Evolutionary conservation across 179 eudicot genomes (phyloP).

Genomic region (Camellia oleifera): DNA sequence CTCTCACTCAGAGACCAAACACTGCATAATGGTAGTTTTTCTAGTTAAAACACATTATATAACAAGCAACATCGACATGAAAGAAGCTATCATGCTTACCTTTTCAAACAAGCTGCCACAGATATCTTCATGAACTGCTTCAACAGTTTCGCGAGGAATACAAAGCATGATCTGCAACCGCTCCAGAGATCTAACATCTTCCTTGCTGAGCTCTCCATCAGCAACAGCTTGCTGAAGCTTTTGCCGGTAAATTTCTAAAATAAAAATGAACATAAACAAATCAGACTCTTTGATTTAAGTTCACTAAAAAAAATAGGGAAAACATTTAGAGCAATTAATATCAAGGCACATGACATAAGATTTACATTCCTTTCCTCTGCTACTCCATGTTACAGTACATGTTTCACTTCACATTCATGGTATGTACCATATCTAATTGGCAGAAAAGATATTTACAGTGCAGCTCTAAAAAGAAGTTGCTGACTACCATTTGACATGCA

Average conservation of each 20-base stretch:
- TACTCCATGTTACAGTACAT: not conserved
- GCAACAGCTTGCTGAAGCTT: constrained; percentile 79
- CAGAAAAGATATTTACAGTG: not conserved
- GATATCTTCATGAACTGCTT: constrained; percentile 79
- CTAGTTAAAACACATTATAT: not conserved
- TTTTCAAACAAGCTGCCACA: constrained; percentile 89
- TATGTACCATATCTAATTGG: not conserved
- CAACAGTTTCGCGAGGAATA: constrained; percentile 78
- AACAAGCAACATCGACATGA: constrained; percentile 10
- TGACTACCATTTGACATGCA: not conserved
- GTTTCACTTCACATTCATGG: not conserved
- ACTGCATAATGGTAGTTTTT: not conserved
- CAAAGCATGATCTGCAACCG: constrained; percentile 83
- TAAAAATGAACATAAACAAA: not conserved
- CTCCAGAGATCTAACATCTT: constrained; percentile 66
- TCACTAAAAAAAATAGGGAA: not conserved
- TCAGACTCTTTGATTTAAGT: not conserved
- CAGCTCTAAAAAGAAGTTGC: not conserved
- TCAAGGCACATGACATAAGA: not conserved
- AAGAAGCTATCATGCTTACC: constrained; percentile 35
- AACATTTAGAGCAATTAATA: not conserved
- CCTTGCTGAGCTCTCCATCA: constrained; percentile 80
- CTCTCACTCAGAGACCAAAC: not conserved
- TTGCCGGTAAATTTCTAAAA: constrained; percentile 78
- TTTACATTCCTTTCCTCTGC: constrained; percentile 3